These are phyloP conservation scores for Fonsecaea multimorphosa DNA, from an alignment of 2,329 filamentous ascomycete genomes.

Conservation along the genomic window DNA sequence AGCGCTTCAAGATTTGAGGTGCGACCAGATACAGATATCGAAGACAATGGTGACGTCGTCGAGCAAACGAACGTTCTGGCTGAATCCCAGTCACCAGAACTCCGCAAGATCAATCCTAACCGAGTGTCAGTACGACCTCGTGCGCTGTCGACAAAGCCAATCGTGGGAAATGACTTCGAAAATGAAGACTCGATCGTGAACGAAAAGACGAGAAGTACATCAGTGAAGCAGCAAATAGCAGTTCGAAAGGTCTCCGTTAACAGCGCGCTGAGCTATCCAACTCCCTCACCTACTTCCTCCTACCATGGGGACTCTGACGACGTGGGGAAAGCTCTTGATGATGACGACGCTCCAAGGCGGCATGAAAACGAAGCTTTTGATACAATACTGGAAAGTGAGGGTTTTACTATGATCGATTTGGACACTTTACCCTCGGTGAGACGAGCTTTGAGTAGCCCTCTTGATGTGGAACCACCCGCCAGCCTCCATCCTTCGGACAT, in stretches of 20 bases:
- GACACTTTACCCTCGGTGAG: constrained; percentile 59
- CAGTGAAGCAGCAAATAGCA: constrained; percentile 15
- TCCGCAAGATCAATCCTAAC: constrained; percentile 37
- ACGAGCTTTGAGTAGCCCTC: constrained; percentile 32
- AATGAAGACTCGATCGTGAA: neutral
- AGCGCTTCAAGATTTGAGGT: constrained; percentile 20
- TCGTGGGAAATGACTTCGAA: neutral
- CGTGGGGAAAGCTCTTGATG: constrained; percentile 25
- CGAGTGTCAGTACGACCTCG: constrained; percentile 30
- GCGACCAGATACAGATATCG: constrained; percentile 32
- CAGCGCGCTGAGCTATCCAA: constrained; percentile 40
- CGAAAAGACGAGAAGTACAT: neutral
- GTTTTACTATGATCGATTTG: constrained; percentile 64
- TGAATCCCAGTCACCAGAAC: constrained; percentile 23
- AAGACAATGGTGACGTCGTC: constrained; percentile 5
- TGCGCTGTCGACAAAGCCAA: constrained; percentile 29
- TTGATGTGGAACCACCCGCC: constrained; percentile 3
- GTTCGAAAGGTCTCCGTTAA: constrained; percentile 37
- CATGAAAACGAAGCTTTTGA: constrained; percentile 57
- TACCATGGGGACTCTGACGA: constrained; percentile 35
- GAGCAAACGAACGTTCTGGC: constrained; percentile 10
- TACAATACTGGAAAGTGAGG: constrained; percentile 63
- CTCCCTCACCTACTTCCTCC: constrained; percentile 39
- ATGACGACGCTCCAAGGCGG: constrained; percentile 37
- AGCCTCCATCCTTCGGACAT: neutral